Conservation (phyloP, 495 filamentous ascomycete genomes). For the Delitschia confertaspora region DNA sequence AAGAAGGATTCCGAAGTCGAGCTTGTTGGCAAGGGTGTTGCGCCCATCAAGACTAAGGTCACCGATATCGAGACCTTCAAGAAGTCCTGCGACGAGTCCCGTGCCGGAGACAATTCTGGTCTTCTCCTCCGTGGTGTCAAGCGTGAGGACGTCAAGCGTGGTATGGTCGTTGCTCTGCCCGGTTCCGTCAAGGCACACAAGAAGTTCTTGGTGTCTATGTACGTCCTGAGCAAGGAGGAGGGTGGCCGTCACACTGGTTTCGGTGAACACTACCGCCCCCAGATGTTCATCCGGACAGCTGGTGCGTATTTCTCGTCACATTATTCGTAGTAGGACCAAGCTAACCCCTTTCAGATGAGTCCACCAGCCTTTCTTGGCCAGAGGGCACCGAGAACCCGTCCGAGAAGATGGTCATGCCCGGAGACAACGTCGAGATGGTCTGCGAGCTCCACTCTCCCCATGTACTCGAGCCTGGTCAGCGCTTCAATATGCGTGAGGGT, state of each 20-base stretch:
- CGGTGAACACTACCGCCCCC: slow-evolving; percentile 85
- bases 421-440: slow-evolving; percentile 97
- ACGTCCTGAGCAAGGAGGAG: slow-evolving; percentile 94
- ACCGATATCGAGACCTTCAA: slow-evolving; percentile 99
- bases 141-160: slow-evolving; percentile 85
- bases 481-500: slow-evolving; percentile 95
- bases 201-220: slow-evolving; percentile 91
- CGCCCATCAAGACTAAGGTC: slow-evolving; percentile 91
- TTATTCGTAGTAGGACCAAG: not conserved
- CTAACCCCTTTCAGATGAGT: slow-evolving; percentile 50
- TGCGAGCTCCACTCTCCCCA: slow-evolving; percentile 70
- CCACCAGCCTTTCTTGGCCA: slow-evolving; percentile 71
- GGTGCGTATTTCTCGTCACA: slow-evolving; percentile 40
- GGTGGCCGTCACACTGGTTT: slow-evolving; percentile 94
- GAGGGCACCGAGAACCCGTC: slow-evolving; percentile 58
- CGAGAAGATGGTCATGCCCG: slow-evolving; percentile 81
- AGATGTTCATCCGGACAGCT: slow-evolving; percentile 89
- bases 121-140: slow-evolving; percentile 88
- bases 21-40: slow-evolving; percentile 70
- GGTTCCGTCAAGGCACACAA: slow-evolving; percentile 68
- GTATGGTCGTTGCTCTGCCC: slow-evolving; percentile 83
- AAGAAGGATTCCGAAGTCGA: slow-evolving; percentile 92
- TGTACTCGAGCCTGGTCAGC: slow-evolving; percentile 79
- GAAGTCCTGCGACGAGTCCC: slow-evolving; percentile 90
- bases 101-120: slow-evolving; percentile 96